Base-by-base conservation (phyloP, 257 asterid genomes). In the Solanum sejunctum region DNA sequence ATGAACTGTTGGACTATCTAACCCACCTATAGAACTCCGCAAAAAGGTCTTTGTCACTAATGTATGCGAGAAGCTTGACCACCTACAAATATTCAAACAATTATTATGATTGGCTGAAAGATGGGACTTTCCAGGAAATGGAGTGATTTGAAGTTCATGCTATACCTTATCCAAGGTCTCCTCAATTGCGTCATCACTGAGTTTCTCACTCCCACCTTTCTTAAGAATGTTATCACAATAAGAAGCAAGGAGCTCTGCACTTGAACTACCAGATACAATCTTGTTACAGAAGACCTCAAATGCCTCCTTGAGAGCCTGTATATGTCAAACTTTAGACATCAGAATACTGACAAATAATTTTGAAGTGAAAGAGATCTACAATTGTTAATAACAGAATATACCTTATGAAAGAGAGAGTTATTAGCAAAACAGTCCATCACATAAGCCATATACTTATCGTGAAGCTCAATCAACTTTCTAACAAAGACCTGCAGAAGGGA, bases 161-260 rank as follows among this genome's bases (percentile, higher is more conserved):
- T 47, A 90, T 78, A 91, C 96, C 96, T 91, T 91, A 86, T 91
- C 94, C 87, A 92, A 85, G 41, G 96, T 92, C 73, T 92, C 96
- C 84, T 92, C 96, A 73, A 91, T 90, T 43, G 91, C 96, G 61
- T 92, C 96, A 87, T 92, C 96, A 86, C 94, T 91, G 92, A 92
- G 89, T 78, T 90, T 92, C 60, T 92, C 93, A 83, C 92, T 90
- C 60, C 94, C 96, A 58, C 93, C 94, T 82, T 90, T 92, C 73
- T 92, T 92, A 36, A 92, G 94, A 85, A 92, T 91, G 85, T 91
- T 92, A 86, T 91, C 96, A 72, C 96, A 92, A 75, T 90, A 92
- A n/a, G 93, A 91, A 60, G 96, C 96, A 80, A 92, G 93, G 84
- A 91, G 94, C 83, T 92, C 94, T 4, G 94, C 93, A 81, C 90